These are phyloP conservation scores for Gonium pectorale DNA, from an alignment of 139 green algal genomes.

Conservation along the genomic window DNA sequence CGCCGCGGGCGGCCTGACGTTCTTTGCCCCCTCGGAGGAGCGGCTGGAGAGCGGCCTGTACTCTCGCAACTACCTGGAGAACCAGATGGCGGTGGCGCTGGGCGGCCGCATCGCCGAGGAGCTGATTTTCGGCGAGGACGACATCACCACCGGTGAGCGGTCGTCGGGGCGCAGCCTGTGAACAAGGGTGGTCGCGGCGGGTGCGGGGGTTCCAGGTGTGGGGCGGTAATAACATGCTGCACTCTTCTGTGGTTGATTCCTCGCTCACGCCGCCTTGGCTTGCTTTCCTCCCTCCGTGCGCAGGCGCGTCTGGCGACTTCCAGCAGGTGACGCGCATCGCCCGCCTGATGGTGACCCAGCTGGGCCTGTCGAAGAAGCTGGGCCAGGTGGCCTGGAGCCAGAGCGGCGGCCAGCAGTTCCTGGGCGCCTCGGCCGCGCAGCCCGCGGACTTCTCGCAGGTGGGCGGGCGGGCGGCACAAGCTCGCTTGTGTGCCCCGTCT, in stretches of 20 bases:
- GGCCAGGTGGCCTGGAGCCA: conserved; percentile 88
- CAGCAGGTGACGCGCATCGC: conserved; percentile 84
- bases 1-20: conserved; percentile 93
- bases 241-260: too few species aligned
- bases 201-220: too few species aligned
- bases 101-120: conserved; percentile 98
- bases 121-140: conserved; percentile 97
- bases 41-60: conserved; percentile 93
- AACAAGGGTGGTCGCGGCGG: too few species aligned
- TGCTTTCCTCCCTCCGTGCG: too few species aligned
- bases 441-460: conserved; percentile 85
- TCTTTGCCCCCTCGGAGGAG: conserved; percentile 94
- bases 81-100: conserved; percentile 94
- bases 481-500: too few species aligned
- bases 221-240: too few species aligned
- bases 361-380: conserved; percentile 95
- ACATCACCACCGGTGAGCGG: conserved; percentile 96
- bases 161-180: too few species aligned
- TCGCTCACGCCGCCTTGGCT: too few species aligned
- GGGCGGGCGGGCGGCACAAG: too few species aligned
- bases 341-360: conserved; percentile 94
- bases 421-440: conserved; percentile 89
- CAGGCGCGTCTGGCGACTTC: conserved; percentile 88
- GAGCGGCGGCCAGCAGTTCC: conserved; percentile 83
- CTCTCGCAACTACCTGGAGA: conserved; percentile 88